A percentile compares a stretch with the other conserved stretches of the same genome.
phyloP scores from a whole-genome alignment of 2,329 filamentous ascomycete genomes.

The Fusarium globosum region DNA sequence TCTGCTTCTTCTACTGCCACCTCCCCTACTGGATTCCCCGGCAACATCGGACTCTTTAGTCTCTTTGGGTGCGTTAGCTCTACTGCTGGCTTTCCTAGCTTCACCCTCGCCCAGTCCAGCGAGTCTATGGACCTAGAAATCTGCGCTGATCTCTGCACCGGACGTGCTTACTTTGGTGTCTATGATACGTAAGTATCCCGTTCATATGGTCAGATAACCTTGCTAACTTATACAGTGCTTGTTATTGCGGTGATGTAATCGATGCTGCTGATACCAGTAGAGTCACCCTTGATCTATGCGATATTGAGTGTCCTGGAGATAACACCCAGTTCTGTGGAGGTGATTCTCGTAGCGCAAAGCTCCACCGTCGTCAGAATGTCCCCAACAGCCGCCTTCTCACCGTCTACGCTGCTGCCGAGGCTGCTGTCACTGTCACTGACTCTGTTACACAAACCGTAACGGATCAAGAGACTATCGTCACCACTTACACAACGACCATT shows the following conservation, averaged over 20 bases:
- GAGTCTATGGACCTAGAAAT: background rate
- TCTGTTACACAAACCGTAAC: conserved; percentile 20
- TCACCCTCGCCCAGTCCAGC: background rate
- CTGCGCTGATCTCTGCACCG: background rate
- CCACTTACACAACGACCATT: conserved; percentile 30
- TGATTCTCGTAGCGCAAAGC: background rate
- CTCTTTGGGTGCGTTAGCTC: background rate
- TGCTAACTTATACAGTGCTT: background rate
- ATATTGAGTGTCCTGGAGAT: background rate
- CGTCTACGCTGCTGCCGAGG: conserved; percentile 19
- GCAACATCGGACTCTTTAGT: background rate
- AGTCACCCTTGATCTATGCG: background rate
- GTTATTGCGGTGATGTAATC: background rate
- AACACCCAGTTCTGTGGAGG: background rate
- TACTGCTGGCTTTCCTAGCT: background rate
- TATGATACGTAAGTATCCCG: background rate
- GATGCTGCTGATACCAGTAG: background rate
- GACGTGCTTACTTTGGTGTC: background rate
- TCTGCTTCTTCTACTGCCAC: background rate
- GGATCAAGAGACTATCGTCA: conserved; percentile 21
- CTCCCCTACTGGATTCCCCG: background rate
- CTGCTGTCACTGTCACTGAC: background rate
- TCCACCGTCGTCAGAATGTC: background rate
- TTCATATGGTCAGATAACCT: too few relatives aligned
- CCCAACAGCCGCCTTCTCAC: conserved; percentile 37